Evolutionary conservation across 1,284 basidiomycete genomes (phyloP), one percentile per base, ranked within the genome.

Genomic region (Ustilago vetiveriae): DNA sequence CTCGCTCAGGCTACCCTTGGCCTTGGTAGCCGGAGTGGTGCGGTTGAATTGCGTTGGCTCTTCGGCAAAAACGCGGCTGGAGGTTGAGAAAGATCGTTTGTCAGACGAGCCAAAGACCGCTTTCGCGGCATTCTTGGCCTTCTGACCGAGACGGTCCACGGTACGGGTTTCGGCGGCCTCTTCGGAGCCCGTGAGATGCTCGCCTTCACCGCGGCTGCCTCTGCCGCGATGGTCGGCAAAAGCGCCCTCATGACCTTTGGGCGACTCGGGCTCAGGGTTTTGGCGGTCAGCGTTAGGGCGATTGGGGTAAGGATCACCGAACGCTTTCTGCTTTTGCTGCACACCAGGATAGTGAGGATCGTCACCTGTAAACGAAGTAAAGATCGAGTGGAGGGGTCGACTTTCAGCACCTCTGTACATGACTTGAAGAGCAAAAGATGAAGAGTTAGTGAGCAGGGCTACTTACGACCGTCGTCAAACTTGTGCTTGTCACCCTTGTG

Each of bases 191-290:
- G 22, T 58, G 14, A 65, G 45, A 14, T 47, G 45, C 37, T 71
- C 68, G 22, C 51, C 54, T 4, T 56, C 57, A 2, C 23, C 29
- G 5, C 49, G 57, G 5, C 41, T 30, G 24, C 68, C 68, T 13
- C 62, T 43, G 8, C 68, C 68, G 10, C 68, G 68, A 37, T 71
- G 68, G 35, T 71, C 68, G 11, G 68, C 62, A 47, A 71, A 71
- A 5, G 68, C 57, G 0, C 68, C 68, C 19, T 57, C 54, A 32
- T 66, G 62, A 5, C 68, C 68, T 11, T 26, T 23, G 5, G 68
- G 68, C 6, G 57, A 54, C 21, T 71, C 68, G n/a, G 62, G 49
- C 40, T 71, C 68, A 1, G 68, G 62, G 2, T 27, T 13, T 8
- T 19, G 41, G 4, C 47, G 49, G 23, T 42, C 38, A 4, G 39